Base-by-base conservation (phyloP, 192 early-diverging fungal genomes). In the Backusella macrospora region DNA sequence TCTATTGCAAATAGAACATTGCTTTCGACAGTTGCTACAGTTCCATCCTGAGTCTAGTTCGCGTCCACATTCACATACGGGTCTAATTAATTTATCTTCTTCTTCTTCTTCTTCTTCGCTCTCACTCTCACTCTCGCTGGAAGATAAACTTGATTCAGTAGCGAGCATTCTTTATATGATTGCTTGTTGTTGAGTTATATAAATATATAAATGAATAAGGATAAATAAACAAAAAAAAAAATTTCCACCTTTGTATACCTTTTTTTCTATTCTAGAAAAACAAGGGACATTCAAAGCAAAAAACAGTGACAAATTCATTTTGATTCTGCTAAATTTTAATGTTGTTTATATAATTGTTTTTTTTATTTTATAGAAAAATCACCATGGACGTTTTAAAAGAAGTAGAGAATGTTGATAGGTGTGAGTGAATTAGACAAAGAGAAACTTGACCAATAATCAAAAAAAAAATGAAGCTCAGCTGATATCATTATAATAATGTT, bases 11-110 rank as follows among this genome's bases (percentile, higher is more conserved):
- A 66, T 40, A 66, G 65, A 12, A 9, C 65, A 66, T 2, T 66
- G 38, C 8, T 38, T 38, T 66, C 65, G 39, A 66, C 65, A 66
- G 39, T 38, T 66, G 40, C 38, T 66, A 66, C 65, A 66, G 18
- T 38, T 43, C 65, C 65, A 66, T 7, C n/a, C 40, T 43, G 16
- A 42, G 40, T 66, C 65, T 21, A 66, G 40, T 66, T 66, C 18
- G 37, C 18, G 37, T n/a, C 65, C 65, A 39, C 65, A 66, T 66
- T 66, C 65, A 66, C 65, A 59, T 26, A 59, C 18, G 3, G 52
- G 21, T 26, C 26, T 26, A 1, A 59, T 9, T 26, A 59, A 13
- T 59, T 59, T 21, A 1, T 59, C 52, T 26, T 59, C 18, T 52
- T 52, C 49, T 26, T 55, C 52, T 23, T 59, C 52, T 59, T 9